Base-by-base conservation (phyloP, 805 yeast genomes). In the Saturnispora zaruensis region DNA sequence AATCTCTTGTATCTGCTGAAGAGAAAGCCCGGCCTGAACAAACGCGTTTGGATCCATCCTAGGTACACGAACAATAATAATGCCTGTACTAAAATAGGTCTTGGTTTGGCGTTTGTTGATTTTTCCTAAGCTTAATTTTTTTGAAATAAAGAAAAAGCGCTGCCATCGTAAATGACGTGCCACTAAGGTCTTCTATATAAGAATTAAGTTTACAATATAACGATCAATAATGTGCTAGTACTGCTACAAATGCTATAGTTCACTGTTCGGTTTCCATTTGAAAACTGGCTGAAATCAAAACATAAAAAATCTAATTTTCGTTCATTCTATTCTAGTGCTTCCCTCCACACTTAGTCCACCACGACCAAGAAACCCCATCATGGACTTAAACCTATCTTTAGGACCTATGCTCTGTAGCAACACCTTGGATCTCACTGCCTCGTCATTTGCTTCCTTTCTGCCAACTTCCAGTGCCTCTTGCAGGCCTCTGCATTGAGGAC, bases 281-380 rank as follows among this genome's bases (percentile, higher is more conserved):
- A 28, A 11, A 14, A 13, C 13, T 11, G 2, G 9, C 13, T 28
- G 4, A 13, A 8, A 11, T 28, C 13, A 28, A 13, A 28, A 14
- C 32, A 28, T 14, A 14, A 14, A 14, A 8, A 16, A 11, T 6
- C 21, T 14, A 14, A 14, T 34, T 16, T 34, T 18, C 13, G 32
- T 34, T 18, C 20, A 44, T n/a, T 25, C 28, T 8, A 47, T n/a
- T 18, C 45, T 30, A 5, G 25, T 24, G 6, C 18, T 21, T 13
- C 20, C 45, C 6, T 41, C 23, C 18, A 41, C 41, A 9, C 20
- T 18, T 3, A 90, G 76, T 0, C 84, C 91, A 2, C 99, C 99
- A 51, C 89, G 77, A 2, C 96, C 96, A 42, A 90, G 76, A 63
- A 83, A 90, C 49, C 87, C 95, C 51, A 84, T 76, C 47, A 91